Percentiles rank a stretch among this genome's conserved stretches.
Conservation (phyloP, 257 asterid species). For the Leptodermis oblonga region DNA sequence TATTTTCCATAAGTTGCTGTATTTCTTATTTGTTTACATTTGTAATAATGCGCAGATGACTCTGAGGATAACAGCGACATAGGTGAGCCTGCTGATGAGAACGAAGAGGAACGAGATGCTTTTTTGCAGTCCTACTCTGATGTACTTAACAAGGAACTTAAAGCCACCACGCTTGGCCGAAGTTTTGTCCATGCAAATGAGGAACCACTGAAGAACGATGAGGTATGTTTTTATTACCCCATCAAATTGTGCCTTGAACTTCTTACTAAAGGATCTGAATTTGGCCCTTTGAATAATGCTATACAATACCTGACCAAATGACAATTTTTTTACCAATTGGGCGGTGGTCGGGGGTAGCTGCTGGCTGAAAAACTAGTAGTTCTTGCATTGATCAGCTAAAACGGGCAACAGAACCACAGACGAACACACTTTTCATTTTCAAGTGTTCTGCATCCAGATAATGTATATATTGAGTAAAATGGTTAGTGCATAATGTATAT, state of each 20-base stretch:
- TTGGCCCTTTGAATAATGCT: neutral
- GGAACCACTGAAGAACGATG: constrained; percentile 45
- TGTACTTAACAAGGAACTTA: constrained; percentile 71
- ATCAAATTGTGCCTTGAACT: neutral
- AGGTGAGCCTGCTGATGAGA: constrained; percentile 32
- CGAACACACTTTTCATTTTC: neutral
- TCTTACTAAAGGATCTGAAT: neutral
- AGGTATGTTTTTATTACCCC: constrained; percentile 35
- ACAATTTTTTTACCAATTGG: neutral
- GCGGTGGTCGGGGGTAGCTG: neutral
- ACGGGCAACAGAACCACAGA: neutral
- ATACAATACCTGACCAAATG: neutral
- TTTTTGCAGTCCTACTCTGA: constrained; percentile 75
- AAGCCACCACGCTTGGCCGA: constrained; percentile 59
- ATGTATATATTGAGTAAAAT: neutral
- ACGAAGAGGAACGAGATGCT: constrained; percentile 47
- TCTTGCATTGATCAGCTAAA: neutral
- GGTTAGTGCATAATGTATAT: neutral
- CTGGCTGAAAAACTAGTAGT: neutral
- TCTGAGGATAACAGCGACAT: constrained; percentile 51
- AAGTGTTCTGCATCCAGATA: neutral
- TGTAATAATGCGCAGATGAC: constrained; percentile 57
- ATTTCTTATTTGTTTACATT: neutral
- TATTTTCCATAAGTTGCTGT: neutral
- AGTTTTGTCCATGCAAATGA: constrained; percentile 63